Conservation (phyloP, 2,329 filamentous ascomycete species). For the Ceratocystis cacaofunesta region DNA sequence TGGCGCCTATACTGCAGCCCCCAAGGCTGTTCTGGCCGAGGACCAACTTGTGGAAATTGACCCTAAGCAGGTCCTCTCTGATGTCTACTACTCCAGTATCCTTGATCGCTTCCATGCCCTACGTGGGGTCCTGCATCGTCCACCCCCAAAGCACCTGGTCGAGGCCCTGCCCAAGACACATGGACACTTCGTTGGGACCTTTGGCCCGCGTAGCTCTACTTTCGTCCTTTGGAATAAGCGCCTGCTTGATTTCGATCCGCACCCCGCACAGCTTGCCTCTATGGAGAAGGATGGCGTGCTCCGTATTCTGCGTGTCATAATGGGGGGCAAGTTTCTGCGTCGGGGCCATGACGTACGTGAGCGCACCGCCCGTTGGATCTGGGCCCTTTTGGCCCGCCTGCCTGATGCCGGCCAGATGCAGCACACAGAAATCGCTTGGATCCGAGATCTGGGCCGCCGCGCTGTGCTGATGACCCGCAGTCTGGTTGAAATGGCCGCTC, state of each 20-base stretch:
- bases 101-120: slow-evolving; percentile 50
- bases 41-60: slow-evolving; percentile 23
- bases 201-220: slow-evolving; percentile 35
- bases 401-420: slow-evolving; percentile 61
- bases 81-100: slow-evolving; percentile 54
- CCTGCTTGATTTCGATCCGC: slow-evolving; percentile 39
- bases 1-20: slow-evolving; percentile 59
- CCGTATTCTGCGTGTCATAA: slow-evolving; percentile 50
- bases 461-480: slow-evolving; percentile 48
- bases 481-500: slow-evolving; percentile 36
- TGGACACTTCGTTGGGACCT: slow-evolving; percentile 40
- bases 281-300: slow-evolving; percentile 54
- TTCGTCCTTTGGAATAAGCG: slow-evolving; percentile 38
- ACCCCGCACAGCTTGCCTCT: slow-evolving; percentile 43
- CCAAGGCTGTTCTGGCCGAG: slow-evolving; percentile 25
- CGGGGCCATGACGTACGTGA: slow-evolving; percentile 44
- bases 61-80: slow-evolving; percentile 35
- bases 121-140: slow-evolving; percentile 43
- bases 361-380: slow-evolving; percentile 67
- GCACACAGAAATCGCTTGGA: slow-evolving; percentile 57
- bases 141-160: slow-evolving; percentile 38
- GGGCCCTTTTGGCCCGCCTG: slow-evolving; percentile 64
- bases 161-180: slow-evolving; percentile 39
- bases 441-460: slow-evolving; percentile 67
- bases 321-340: slow-evolving; percentile 47